Base-by-base conservation (phyloP, 2,329 filamentous ascomycete genomes). In the Colletotrichum sp. region DNA sequence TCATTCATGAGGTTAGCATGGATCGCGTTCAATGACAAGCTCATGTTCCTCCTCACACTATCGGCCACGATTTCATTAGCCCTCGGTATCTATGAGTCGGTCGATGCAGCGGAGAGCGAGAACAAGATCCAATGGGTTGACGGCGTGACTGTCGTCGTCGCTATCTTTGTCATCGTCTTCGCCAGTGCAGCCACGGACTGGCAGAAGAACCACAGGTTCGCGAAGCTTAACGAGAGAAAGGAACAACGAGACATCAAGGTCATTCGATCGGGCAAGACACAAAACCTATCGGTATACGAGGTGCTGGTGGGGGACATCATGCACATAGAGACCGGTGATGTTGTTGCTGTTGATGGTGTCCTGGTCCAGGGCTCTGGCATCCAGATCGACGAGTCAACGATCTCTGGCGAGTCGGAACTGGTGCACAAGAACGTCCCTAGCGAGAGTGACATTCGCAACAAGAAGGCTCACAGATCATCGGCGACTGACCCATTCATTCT, bases 1-100 rank as follows among this genome's bases (percentile, higher is more conserved):
- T 92, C 88, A 52, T 92, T 96, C 67, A 87, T 93, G 76, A 88
- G 93, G 80, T 85, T 96, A 18, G 92, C 92, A 77, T 96, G 94
- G 94, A 93, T 95, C 80, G 94, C 94, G 2, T 95, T 95, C 85
- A 95, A 96, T 81, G 94, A 96, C 84, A 96, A 96, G 80, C 92
- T 96, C 13, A 86, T 95, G 68, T 94, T 95, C 71, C 85, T 95
- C 6, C 87, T 95, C 74, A 93, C 93, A 1, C 87, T 92, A 24
- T 94, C 94, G 9, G 94, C 94, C 2, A 87, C 91, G n/a, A 92
- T 96, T 43, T 95, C 94, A 3, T 87, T 96, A 30, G 92, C 92
- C 1, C 90, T 96, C 55, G 94, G 94, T 61, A 90, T 96, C 2
- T 95, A 95, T 79, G 93, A 96, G 80, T 92, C 93, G 2, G 88